Percentiles rank a stretch among this genome's conserved stretches.
These are phyloP conservation scores for Dictyostelium brefeldianum DNA, from an alignment of 78 protist species.

Conservation along the genomic window DNA sequence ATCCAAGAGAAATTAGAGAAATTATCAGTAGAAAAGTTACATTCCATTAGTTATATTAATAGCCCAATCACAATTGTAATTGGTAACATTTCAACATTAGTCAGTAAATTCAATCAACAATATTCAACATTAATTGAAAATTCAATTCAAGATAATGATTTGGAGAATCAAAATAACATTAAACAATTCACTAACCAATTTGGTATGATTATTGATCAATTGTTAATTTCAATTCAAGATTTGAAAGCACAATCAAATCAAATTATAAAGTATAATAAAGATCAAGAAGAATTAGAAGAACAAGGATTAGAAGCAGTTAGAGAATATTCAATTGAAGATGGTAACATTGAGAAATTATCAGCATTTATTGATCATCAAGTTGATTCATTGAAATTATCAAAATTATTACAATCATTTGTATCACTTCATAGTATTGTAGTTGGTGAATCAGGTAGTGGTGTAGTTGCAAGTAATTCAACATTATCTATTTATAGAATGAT, in stretches of 20 bases:
- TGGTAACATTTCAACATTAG: neutral
- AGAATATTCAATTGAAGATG: slow-evolving; percentile 52
- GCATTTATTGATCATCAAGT: slow-evolving; percentile 10
- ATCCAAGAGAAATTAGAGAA: neutral
- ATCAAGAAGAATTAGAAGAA: slow-evolving; percentile 8
- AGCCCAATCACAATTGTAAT: slow-evolving; percentile 6
- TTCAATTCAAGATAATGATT: neutral
- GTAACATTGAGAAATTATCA: slow-evolving; percentile 28
- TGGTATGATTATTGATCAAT: slow-evolving; percentile 28
- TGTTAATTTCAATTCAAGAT: slow-evolving; percentile 49
- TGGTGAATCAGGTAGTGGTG: no score
- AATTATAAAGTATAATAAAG: neutral
- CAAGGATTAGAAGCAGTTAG: neutral
- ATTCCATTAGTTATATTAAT: neutral
- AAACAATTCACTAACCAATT: slow-evolving; percentile 13
- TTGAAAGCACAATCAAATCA: slow-evolving; percentile 17
- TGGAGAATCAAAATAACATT: neutral
- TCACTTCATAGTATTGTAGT: slow-evolving; percentile 13
- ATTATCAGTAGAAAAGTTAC: neutral
- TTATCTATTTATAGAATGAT: neutral
- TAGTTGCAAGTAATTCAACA: neutral
- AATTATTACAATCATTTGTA: neutral
- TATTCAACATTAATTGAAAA: neutral
- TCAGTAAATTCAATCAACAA: neutral
- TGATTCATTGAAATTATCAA: neutral